Conservation (phyloP, 2,329 filamentous ascomycete genomes). For the Davidsoniella virescens region DNA sequence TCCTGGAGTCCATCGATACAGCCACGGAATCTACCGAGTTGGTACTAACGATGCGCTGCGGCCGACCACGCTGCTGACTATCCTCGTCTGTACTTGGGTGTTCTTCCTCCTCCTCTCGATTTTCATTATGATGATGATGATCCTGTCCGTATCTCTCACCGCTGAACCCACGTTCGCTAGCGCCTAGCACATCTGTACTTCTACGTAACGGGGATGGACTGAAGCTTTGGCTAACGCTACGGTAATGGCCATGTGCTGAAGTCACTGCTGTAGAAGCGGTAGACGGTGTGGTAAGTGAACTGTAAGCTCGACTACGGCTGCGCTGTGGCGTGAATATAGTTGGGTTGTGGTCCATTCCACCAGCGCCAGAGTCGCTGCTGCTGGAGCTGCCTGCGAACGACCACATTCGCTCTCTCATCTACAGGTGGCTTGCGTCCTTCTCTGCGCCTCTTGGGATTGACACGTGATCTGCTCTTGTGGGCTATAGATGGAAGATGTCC, state of each 20-base stretch:
- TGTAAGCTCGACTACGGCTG: constrained; percentile 7
- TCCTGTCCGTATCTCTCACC: not conserved
- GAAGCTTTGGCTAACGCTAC: constrained; percentile 8
- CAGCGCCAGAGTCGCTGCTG: constrained; percentile 4
- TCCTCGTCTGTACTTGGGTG: not conserved
- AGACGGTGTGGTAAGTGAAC: constrained; percentile 5
- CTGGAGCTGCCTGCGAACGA: constrained; percentile 3
- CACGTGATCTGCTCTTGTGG: no score
- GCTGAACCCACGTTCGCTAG: not conserved
- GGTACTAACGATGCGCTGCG: not conserved
- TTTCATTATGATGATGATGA: not conserved
- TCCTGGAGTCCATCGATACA: no score
- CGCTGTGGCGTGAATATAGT: constrained; percentile 9
- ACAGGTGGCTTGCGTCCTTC: no score
- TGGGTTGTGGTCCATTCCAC: not conserved
- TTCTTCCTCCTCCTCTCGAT: not conserved
- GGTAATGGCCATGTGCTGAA: constrained; percentile 2
- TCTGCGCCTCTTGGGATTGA: no score
- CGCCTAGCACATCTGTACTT: constrained; percentile 4
- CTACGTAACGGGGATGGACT: constrained; percentile 9
- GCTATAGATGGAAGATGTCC: not conserved
- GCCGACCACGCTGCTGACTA: not conserved
- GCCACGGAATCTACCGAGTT: no score
- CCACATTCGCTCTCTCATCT: constrained; percentile 6
- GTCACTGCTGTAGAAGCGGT: constrained; percentile 1